Conservation (phyloP, 495 filamentous ascomycete genomes). For the Venustampulla echinocandica region DNA sequence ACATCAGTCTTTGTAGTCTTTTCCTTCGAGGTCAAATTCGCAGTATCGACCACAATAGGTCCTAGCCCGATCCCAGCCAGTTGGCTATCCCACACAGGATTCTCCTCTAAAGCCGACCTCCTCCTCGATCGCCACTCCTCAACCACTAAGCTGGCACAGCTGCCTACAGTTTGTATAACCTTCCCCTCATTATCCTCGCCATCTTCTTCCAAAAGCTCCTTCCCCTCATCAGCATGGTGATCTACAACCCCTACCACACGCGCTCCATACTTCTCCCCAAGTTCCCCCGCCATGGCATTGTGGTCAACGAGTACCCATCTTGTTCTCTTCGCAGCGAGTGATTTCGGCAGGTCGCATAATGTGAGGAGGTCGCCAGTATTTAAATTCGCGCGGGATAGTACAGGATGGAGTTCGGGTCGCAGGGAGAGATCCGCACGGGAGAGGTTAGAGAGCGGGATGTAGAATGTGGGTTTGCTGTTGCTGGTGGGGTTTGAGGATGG, state of each 20-base stretch:
- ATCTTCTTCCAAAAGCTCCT: constrained; percentile 36
- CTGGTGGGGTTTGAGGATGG: constrained; percentile 24
- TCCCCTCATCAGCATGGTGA: constrained; percentile 78
- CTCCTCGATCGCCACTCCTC: constrained; percentile 36
- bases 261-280: constrained; percentile 24
- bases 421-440: constrained; percentile 58
- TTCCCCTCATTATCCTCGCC: constrained; percentile 44
- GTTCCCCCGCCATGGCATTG: constrained; percentile 59
- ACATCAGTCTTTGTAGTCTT: constrained; percentile 70
- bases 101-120: neutral
- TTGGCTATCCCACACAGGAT: constrained; percentile 43
- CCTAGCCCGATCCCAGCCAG: constrained; percentile 70
- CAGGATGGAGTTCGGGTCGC: constrained; percentile 68
- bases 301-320: constrained; percentile 79
- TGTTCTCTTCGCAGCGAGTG: constrained; percentile 30
- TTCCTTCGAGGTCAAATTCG: constrained; percentile 55
- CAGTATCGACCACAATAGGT: constrained; percentile 78
- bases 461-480: constrained; percentile 32
- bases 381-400: constrained; percentile 37
- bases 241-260: constrained; percentile 71
- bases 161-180: constrained; percentile 58
- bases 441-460: constrained; percentile 77
- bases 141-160: constrained; percentile 72
- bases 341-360: constrained; percentile 37
- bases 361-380: constrained; percentile 39